Percentiles rank a stretch among this genome's conserved stretches.
Conservation (phyloP, 2,329 filamentous ascomycete genomes). For the Chalaropsis ovoidea region DNA sequence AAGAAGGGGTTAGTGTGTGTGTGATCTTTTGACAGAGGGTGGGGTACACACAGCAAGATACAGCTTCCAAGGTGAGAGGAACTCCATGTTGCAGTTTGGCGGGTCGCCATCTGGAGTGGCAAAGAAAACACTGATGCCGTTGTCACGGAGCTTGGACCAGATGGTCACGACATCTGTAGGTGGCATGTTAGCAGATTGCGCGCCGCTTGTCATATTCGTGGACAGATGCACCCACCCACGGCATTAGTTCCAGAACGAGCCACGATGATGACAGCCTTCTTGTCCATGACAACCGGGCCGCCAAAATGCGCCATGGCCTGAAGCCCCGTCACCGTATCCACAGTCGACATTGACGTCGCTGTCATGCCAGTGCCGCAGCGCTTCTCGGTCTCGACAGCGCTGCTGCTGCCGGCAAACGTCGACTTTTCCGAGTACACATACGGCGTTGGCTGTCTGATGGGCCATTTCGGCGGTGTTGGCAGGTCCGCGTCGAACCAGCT, state of each 20-base stretch:
- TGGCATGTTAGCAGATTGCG: not conserved
- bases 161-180: conserved; percentile 19
- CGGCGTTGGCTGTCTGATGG: not conserved
- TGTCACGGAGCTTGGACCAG: conserved; percentile 20
- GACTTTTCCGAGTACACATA: conserved; percentile 1
- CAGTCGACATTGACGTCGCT: not conserved
- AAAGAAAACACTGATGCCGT: conserved; percentile 21
- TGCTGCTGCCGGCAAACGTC: not conserved
- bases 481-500: not conserved
- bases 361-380: not conserved
- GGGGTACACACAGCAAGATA: conserved; percentile 18
- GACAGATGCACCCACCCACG: conserved; percentile 15
- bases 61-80: conserved; percentile 19
- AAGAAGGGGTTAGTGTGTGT: not conserved
- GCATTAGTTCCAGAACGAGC: conserved; percentile 20
- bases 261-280: conserved; percentile 20
- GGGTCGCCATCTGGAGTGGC: conserved; percentile 18
- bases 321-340: conserved; percentile 8
- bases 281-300: conserved; percentile 5
- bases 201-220: not conserved
- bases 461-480: not conserved
- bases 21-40: not conserved
- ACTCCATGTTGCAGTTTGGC: conserved; percentile 19
- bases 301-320: conserved; percentile 11
- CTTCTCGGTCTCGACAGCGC: not conserved